Evolutionary conservation across 2,329 filamentous ascomycete species (phyloP), one percentile per base, ranked within the genome.

Genomic region (Alternaria gansuensis): DNA sequence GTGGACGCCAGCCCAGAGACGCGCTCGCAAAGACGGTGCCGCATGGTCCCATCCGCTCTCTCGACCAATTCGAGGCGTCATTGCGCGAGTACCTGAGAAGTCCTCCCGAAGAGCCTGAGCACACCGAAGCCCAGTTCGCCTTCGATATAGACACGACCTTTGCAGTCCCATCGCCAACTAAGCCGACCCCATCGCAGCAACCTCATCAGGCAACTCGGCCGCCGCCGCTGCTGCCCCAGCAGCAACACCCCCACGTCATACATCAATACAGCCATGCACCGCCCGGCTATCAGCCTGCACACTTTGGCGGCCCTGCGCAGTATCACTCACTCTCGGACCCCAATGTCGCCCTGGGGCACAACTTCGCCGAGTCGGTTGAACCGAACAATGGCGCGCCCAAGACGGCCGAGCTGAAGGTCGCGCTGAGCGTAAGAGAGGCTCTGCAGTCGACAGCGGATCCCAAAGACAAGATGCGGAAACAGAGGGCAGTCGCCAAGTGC

Each of bases 401-500:
- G 54, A 69, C 66, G 57, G 40, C 50, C 2, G 66, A 66, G 24
- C 61, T 62, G 49, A 73, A 72, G 57, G 66, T 72, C 51, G 68
- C 65, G 62, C 65, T 78, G 64, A 75, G 69, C 66, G 69, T 76
- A 39, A 62, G 74, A 41, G 75, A 78, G 56, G 76, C 77, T 2
- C 64, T 79, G 60, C 67, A 69, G 59, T 64, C 71, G 11, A 76
- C 72, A 11, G 9, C 58, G 1, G 76, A 81, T 51, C 69, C 75
- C n/a, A 77, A 77, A 51, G 73, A 76, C 23, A 78, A 78, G 57
- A 77, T 79, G 76, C 79, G 76, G 40, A 78, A 78, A 63, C 81
- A 83, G 65, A 70, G 80, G 26, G 80, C 80, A 37, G 80, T 82
- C 41, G 80, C 80, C 17, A 80, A 81, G 63, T 78, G 77, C 57